Percentiles rank a stretch among this genome's conserved stretches.
phyloP scores from a whole-genome alignment of 805 yeast genomes.

The Nakazawaea sp. region DNA sequence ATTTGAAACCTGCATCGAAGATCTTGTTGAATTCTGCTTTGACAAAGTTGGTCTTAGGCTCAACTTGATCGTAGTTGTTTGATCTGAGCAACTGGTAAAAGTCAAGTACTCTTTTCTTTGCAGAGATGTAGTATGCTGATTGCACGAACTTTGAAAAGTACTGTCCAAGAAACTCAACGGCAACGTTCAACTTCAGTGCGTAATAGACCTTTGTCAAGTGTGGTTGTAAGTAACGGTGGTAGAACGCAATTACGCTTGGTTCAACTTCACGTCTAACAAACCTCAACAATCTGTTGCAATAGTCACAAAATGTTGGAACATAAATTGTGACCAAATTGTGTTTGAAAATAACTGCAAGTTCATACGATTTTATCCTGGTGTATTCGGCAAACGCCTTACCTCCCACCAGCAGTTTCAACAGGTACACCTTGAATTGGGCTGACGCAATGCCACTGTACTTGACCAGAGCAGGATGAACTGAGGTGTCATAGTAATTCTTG shows the following conservation, averaged over 20 bases:
- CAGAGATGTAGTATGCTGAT: background rate
- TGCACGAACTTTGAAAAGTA: background rate
- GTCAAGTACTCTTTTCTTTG: background rate
- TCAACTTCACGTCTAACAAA: background rate
- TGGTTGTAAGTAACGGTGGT: background rate
- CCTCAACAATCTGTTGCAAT: slow-evolving; percentile 2
- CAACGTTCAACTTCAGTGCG: slow-evolving; percentile 2
- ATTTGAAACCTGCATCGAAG: slow-evolving; percentile 21
- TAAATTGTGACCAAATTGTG: slow-evolving; percentile 1
- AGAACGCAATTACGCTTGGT: background rate
- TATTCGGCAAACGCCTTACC: slow-evolving; percentile 3
- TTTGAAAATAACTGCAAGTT: background rate
- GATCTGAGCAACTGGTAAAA: background rate
- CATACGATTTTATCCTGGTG: background rate
- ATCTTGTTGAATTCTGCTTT: slow-evolving; percentile 23
- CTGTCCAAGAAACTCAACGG: background rate
- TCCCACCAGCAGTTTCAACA: background rate
- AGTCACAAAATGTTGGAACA: slow-evolving; percentile 2
- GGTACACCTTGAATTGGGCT: background rate
- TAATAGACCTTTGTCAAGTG: slow-evolving; percentile 2
- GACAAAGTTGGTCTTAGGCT: slow-evolving; percentile 24
- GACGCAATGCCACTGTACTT: background rate
- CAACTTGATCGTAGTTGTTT: slow-evolving; percentile 15
- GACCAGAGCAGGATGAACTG: background rate
- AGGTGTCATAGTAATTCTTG: background rate